Conservation (phyloP, 352 stramenopile species). For the Phytophthora colocasiae region DNA sequence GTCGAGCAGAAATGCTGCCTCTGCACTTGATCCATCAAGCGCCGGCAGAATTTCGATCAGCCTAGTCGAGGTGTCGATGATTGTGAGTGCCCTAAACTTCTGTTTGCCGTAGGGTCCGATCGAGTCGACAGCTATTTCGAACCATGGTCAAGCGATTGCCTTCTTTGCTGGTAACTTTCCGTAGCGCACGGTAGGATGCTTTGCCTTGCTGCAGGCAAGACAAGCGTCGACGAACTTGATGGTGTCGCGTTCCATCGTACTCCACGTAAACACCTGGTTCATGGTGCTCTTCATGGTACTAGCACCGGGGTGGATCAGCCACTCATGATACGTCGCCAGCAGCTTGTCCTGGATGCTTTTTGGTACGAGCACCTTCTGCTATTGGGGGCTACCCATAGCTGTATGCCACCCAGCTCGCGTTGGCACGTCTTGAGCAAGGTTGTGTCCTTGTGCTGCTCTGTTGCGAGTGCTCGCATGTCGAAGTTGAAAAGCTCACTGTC, state of each 20-base stretch:
- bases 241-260: not conserved
- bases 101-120: not conserved
- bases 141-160: not conserved
- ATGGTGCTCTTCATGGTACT: slow-evolving; percentile 7
- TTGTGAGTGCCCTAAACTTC: not conserved
- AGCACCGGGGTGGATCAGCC: slow-evolving; percentile 7
- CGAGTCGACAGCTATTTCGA: too few relatives aligned
- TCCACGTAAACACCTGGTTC: slow-evolving; percentile 5
- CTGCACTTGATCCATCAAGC: not conserved
- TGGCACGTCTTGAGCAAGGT: too few relatives aligned
- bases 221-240: not conserved
- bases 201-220: slow-evolving; percentile 1
- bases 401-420: not conserved
- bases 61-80: slow-evolving; percentile 5
- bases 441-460: too few relatives aligned
- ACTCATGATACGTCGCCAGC: slow-evolving; percentile 1
- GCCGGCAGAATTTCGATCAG: slow-evolving; percentile 4
- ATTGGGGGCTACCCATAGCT: not conserved
- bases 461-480: too few relatives aligned
- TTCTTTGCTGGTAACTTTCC: slow-evolving; percentile 4
- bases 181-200: not conserved
- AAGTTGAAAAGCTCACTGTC: too few relatives aligned
- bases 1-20: slow-evolving; percentile 1
- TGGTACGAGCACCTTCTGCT: not conserved
- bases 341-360: not conserved